A percentile compares a stretch with the other conserved stretches of the same genome.
phyloP scores from a whole-genome alignment of 1,139 yeast species.

The Saccharomyces pastorianus region DNA sequence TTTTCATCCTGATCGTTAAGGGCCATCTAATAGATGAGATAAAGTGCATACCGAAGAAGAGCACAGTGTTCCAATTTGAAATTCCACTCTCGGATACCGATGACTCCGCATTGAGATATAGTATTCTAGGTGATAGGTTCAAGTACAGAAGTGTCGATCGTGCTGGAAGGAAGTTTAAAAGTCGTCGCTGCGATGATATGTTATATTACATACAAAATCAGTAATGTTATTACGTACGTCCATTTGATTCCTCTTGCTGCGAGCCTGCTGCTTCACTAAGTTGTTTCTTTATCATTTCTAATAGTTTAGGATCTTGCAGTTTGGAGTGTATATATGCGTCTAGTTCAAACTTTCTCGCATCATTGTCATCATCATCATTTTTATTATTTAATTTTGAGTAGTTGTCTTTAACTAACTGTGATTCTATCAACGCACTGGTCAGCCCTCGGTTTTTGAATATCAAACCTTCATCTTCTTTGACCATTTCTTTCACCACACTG shows the following conservation, averaged over 20 bases:
- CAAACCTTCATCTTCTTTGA: slow-evolving; percentile 24
- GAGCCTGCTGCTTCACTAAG: slow-evolving; percentile 4
- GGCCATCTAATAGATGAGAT: slow-evolving; percentile 46
- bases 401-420: slow-evolving; percentile 24
- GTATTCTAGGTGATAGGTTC: slow-evolving; percentile 73
- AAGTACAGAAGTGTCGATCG: slow-evolving; percentile 73
- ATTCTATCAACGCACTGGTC: slow-evolving; percentile 29
- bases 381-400: slow-evolving; percentile 19
- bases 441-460: slow-evolving; percentile 30
- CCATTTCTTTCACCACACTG: slow-evolving; percentile 21
- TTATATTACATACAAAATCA: slow-evolving; percentile 19
- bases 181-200: slow-evolving; percentile 61
- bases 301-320: slow-evolving; percentile 17
- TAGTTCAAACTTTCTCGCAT: slow-evolving; percentile 11
- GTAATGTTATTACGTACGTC: not conserved
- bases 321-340: slow-evolving; percentile 12
- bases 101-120: slow-evolving; percentile 42
- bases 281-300: slow-evolving; percentile 10
- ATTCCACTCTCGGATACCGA: slow-evolving; percentile 34
- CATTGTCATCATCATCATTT: slow-evolving; percentile 16
- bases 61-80: slow-evolving; percentile 50
- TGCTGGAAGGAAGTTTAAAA: slow-evolving; percentile 78
- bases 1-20: slow-evolving; percentile 57
- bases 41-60: slow-evolving; percentile 51
- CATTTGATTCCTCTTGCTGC: not conserved